Percentiles rank a stretch among this genome's conserved stretches.
These are phyloP conservation scores for Mycena maculata DNA, from an alignment of 768 basidiomycete genomes.

Conservation along the genomic window DNA sequence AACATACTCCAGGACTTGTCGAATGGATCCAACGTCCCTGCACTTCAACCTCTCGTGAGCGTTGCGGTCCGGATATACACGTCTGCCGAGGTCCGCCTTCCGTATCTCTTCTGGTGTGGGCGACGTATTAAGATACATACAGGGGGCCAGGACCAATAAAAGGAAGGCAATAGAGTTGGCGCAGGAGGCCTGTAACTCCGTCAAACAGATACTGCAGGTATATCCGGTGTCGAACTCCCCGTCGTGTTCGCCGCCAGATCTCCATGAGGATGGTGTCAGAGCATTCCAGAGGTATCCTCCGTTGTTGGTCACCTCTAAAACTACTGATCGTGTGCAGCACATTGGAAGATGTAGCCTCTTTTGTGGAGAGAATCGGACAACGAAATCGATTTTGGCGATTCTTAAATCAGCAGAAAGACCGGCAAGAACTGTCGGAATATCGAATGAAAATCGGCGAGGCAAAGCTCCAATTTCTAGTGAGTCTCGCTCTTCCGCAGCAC, in stretches of 20 bases:
- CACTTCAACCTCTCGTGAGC: background rate
- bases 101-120: no score
- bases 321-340: background rate
- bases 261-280: background rate
- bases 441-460: background rate
- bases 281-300: background rate
- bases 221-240: background rate
- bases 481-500: background rate
- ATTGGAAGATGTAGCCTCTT: background rate
- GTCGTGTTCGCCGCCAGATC: background rate
- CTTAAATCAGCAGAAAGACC: background rate
- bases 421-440: background rate
- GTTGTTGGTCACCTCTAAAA: background rate
- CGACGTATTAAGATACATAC: background rate
- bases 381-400: background rate
- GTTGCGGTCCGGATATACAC: slow-evolving; percentile 4
- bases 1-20: slow-evolving; percentile 7
- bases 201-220: background rate
- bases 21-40: slow-evolving; percentile 4
- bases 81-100: background rate
- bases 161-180: background rate
- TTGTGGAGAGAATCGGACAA: background rate
- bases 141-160: background rate
- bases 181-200: background rate
- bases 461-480: background rate